Base-by-base conservation (phyloP, 352 stramenopile genomes). In the Phytopythium vexans region DNA sequence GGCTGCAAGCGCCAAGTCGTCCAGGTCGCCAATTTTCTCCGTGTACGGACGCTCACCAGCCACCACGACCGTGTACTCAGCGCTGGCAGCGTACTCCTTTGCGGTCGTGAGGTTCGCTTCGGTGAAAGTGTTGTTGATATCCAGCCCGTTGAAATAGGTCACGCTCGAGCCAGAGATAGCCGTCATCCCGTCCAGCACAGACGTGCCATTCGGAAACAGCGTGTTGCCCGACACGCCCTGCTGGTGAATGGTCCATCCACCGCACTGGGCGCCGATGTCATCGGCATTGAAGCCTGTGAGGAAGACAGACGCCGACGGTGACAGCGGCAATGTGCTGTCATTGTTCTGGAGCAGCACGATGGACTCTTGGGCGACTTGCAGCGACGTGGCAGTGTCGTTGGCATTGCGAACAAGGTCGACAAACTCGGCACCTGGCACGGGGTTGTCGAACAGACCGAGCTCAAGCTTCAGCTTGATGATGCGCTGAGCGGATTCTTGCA, bases 11-110 rank as follows among this genome's bases (percentile, higher is more conserved):
- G 66, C 60, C 12, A 92, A 47, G 41, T 94, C 74, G 43, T 88
- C 57, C 45, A 96, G 86, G 52, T 96, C 87, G 8, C 88, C 87
- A n/a, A 72, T 73, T 45, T 93, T 95, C 55, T 94, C 86, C 3
- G 86, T 71, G 57, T 94, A 96, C 12, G 75, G 55, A 31, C 49
- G 54, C 62, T 96, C 87, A 36, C 87, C 87, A 15, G 94, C 73
- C 14, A 71, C 82, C 9, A 86, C 68, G 11, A 95, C 66, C 0
- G 82, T 84, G 67, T 88, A 85, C 21, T 68, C 47, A 6, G 77
- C 57, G 12, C 66, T 58, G 8, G 55, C 49, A 10, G 80, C 80
- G 34, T 77, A 49, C 6, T 56, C 36, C 58, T 82, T 87, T 21
- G 62, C 79, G 34, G 54, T 72, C 38, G 68, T 67, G 7, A 86